Percentiles rank a stretch among this genome's conserved stretches.
Evolutionary conservation across 2,329 filamentous ascomycete species (phyloP).

Genomic region (Ustilaginoidea virens): DNA sequence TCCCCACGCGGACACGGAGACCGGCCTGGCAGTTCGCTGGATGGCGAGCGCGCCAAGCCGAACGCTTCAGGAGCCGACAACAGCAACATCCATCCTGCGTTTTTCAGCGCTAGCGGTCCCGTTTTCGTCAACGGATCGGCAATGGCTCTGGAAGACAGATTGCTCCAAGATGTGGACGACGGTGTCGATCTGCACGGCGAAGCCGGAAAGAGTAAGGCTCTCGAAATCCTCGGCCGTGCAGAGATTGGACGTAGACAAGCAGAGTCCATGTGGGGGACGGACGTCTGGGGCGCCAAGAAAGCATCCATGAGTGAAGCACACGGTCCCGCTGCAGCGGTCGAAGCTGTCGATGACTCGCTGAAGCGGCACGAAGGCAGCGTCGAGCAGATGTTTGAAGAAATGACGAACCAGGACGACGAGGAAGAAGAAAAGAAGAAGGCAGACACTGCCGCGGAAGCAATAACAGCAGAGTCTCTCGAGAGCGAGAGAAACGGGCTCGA

Average conservation of each 20-base stretch:
- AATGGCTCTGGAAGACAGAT: conserved; percentile 32
- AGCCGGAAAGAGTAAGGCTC: conserved; percentile 30
- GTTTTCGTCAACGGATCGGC: conserved; percentile 23
- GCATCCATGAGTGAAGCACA: conserved; percentile 14
- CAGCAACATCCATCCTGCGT: conserved; percentile 23
- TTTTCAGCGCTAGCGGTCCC: conserved; percentile 27
- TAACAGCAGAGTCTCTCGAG: conserved; percentile 28
- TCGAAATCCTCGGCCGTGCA: conserved; percentile 36
- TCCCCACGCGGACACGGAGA: conserved; percentile 1
- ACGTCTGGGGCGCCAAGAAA: conserved; percentile 26
- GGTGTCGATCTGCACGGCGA: conserved; percentile 28
- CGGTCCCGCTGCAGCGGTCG: conserved; percentile 12
- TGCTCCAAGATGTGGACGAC: conserved; percentile 32
- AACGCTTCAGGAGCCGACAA: conserved; percentile 27
- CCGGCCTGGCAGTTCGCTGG: neutral
- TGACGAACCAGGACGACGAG: conserved; percentile 38
- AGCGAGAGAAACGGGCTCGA: conserved; percentile 31
- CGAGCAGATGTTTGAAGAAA: conserved; percentile 39
- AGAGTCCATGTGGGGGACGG: conserved; percentile 33
- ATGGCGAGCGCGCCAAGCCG: conserved; percentile 13
- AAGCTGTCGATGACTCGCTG: conserved; percentile 15
- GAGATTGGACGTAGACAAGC: conserved; percentile 33
- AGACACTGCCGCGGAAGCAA: conserved; percentile 12
- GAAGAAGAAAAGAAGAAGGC: conserved; percentile 24
- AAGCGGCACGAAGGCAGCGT: conserved; percentile 30